Base-by-base conservation (phyloP, 371 early-diverging fungal genomes). In the Rhizopus arrhizus region DNA sequence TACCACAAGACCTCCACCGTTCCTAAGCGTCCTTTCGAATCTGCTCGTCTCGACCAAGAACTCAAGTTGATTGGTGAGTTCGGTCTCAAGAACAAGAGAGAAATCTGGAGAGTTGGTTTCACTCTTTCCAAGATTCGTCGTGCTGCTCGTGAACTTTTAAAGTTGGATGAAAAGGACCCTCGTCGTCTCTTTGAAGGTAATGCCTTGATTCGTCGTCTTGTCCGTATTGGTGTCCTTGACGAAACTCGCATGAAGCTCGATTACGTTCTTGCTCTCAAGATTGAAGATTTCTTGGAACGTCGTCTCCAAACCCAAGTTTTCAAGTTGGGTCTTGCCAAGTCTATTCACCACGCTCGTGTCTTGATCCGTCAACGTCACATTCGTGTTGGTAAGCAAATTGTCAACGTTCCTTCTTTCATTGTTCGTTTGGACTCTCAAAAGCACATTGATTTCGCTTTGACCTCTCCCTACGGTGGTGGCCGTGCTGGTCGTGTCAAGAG, bases 241-340 rank as follows among this genome's bases (percentile, higher is more conserved):
- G 97, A 97, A 80, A 78, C 88, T 80, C 97, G 94, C 84, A 92
- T 94, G 84, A 94, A 95, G 88, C 93, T 99, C 74, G 99, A 99
- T 89, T 98, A 97, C 88, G 98, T 98, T 65, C 83, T 99, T 67
- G 96, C 95, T 73, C 89, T 99, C 64, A 96, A 95, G 85, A 89
- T 98, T 74, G 96, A 96, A 84, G 94, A 97, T 77, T 99, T 99
- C 85, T 87, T 99, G 86, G 98, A 99, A 85, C 93, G 99, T 73
- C 93, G 99, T 74, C 93, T 99, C 69, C 99, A 99, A 86, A 96
- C 98, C 73, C 96, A 95, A 87, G 99, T 99, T 66, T 97, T 96
- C 92, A 95, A 96, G 90, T 86, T 91, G 60, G 99, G 99, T 65
- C 85, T 99, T 62, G 99, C 99, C 83, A 97, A 94, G 89, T 96